phyloP scores from a whole-genome alignment of 2,329 filamentous ascomycete species.

The Exutisphaerella laricina region DNA sequence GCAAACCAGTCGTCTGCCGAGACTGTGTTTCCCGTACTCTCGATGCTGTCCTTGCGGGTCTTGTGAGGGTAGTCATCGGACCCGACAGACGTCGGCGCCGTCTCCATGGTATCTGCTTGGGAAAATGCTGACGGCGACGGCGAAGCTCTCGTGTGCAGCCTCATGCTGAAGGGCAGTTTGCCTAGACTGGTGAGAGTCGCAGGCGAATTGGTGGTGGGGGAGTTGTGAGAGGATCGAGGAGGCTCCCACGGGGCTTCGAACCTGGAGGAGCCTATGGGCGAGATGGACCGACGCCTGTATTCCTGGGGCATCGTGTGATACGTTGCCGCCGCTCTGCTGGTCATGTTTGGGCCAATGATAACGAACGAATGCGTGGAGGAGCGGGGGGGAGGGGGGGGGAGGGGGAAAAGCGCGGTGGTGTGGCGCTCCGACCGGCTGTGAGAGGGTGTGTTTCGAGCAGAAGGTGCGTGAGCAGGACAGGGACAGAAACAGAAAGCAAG shows the following conservation, averaged over 20 bases:
- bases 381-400: no score
- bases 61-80: constrained; percentile 8
- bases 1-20: constrained; percentile 33
- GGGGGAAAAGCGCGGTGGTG: no score
- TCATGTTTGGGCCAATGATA: no score
- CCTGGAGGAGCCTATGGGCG: constrained; percentile 28
- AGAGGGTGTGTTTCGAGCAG: no score
- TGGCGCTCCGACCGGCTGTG: no score
- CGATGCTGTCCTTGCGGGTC: constrained; percentile 1
- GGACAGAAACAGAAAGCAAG: no score
- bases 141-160: constrained; percentile 5
- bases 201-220: constrained; percentile 15
- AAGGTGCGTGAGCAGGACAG: no score
- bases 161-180: constrained; percentile 13
- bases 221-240: constrained; percentile 11
- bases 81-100: constrained; percentile 13
- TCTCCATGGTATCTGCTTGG: constrained; percentile 14
- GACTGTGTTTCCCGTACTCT: constrained; percentile 7
- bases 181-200: constrained; percentile 12
- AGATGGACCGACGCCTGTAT: constrained; percentile 16
- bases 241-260: constrained; percentile 28
- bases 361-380: no score
- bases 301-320: no score
- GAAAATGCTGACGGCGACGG: constrained; percentile 16
- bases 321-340: no score